phyloP scores from a whole-genome alignment of 192 early-diverging fungal species.

The Allomyces arbusculus region DNA sequence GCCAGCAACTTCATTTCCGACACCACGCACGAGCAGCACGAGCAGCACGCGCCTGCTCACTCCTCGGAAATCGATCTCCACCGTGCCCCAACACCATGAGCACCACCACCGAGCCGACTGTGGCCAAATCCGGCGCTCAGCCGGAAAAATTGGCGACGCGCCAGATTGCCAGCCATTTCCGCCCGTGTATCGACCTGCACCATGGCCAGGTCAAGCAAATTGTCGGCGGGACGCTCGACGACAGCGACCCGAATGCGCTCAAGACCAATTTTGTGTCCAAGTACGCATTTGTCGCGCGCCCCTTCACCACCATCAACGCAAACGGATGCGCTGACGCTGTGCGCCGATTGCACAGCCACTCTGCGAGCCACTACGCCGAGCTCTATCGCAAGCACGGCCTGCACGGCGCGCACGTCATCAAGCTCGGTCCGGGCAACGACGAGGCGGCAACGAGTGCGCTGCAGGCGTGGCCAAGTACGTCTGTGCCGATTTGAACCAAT shows the following conservation, averaged over 20 bases:
- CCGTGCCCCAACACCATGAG: no score
- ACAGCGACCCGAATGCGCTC: conserved; percentile 25
- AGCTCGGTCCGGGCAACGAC: conserved; percentile 73
- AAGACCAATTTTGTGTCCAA: conserved; percentile 84
- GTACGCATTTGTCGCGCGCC: conserved; percentile 10
- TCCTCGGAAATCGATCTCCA: no score
- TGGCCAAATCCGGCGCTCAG: no score
- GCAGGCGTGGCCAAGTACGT: conserved; percentile 51
- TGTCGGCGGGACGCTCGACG: conserved; percentile 79
- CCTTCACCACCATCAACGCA: no score
- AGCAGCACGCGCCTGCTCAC: no score
- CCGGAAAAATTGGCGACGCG: no score
- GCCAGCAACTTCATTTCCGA: no score
- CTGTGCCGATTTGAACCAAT: background rate
- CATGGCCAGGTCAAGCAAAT: conserved; percentile 96
- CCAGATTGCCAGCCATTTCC: conserved; percentile 36
- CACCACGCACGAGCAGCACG: no score
- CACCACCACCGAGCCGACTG: no score
- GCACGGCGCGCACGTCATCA: conserved; percentile 82
- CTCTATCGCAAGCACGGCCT: conserved; percentile 56
- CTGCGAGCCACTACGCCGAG: conserved; percentile 58
- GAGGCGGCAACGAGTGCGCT: conserved; percentile 67
- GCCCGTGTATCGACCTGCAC: conserved; percentile 98
- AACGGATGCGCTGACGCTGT: no score
- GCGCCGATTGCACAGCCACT: conserved; percentile 21